Base-by-base conservation (phyloP, 257 asterid genomes). In the Solanum virginianum region DNA sequence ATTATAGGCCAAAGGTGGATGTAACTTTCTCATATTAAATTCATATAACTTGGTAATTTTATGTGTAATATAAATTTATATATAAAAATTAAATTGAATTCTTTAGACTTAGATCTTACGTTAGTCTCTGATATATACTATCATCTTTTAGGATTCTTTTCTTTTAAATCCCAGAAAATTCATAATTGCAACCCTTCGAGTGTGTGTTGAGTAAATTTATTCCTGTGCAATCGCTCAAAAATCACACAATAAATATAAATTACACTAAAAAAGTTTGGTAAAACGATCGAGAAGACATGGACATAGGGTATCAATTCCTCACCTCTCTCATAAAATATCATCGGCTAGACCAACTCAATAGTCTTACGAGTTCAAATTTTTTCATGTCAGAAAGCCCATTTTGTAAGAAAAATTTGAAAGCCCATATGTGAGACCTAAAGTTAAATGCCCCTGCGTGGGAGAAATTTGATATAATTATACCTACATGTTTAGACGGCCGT, bases 281-380 rank as follows among this genome's bases (percentile, higher is more conserved):
- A n/a, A 0, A 55, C 62, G 7, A 55, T 10, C 0, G 18, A 55
- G 18, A 55, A 55, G 60, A n/a, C 22, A 16, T 56, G 7, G 2
- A 17, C 22, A 56, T 16, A n/a, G 18, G 1, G 11, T 1, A 56
- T 2, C 24, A 10, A 56, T 56, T 11, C 0, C 0, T 56, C 5
- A 3, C 12, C 4, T 56, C 18, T 56, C 18, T 57, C 20, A 18
- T 57, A 6, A 18, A 57, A 57, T 18, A 57, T 0, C 6, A 57
- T 57, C 3, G 18, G 5, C 8, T 57, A 4, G 24, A 57, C 0
- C 24, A 57, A 57, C 6, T 57, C 20, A 57, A 57, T 24, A 8
- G 3, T 1, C 8, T 4, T 0, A 18, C 12, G 0, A 0, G 0
- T 57, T 32, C 36, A 32, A 32, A 41, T 32, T 10, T 32, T 16